Conservation (phyloP, 768 basidiomycete genomes). For the Collybia nuda region DNA sequence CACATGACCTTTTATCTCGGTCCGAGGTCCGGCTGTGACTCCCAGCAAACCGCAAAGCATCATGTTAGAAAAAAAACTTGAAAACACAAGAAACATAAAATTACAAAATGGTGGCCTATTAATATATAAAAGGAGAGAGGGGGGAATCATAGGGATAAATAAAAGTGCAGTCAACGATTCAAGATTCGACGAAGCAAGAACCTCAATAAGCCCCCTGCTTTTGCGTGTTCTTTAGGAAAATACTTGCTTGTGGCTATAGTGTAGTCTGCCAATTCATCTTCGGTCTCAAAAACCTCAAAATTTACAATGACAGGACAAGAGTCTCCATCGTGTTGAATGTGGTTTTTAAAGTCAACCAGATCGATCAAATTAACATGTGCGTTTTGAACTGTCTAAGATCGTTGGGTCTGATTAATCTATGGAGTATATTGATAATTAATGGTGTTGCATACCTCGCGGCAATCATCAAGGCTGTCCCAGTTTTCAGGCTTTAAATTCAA, state of each 20-base stretch:
- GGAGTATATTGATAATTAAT: background rate
- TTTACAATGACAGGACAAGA: background rate
- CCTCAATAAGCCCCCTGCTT: constrained; percentile 29
- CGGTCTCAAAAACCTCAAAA: constrained; percentile 19
- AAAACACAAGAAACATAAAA: too few relatives aligned
- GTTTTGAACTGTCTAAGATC: constrained; percentile 13
- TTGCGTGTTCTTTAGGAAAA: constrained; percentile 28
- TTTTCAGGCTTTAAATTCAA: constrained; percentile 13
- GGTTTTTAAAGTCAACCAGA: constrained; percentile 14
- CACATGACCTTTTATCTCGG: too few relatives aligned
- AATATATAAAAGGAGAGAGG: too few relatives aligned
- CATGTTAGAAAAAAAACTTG: too few relatives aligned
- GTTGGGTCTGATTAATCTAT: too few relatives aligned
- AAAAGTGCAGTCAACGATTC: background rate
- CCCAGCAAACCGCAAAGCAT: too few relatives aligned
- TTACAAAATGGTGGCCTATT: too few relatives aligned
- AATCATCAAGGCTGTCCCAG: constrained; percentile 13
- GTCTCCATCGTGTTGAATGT: background rate
- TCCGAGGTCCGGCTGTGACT: too few relatives aligned
- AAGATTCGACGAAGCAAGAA: constrained; percentile 29
- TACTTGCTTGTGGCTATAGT: constrained; percentile 20
- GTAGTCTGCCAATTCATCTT: constrained; percentile 28
- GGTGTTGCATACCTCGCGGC: constrained; percentile 11
- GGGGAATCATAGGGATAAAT: too few relatives aligned
- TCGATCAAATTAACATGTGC: constrained; percentile 24